Evolutionary conservation across 2,329 filamentous ascomycete species (phyloP).

Genomic region (Microsporum canis): DNA sequence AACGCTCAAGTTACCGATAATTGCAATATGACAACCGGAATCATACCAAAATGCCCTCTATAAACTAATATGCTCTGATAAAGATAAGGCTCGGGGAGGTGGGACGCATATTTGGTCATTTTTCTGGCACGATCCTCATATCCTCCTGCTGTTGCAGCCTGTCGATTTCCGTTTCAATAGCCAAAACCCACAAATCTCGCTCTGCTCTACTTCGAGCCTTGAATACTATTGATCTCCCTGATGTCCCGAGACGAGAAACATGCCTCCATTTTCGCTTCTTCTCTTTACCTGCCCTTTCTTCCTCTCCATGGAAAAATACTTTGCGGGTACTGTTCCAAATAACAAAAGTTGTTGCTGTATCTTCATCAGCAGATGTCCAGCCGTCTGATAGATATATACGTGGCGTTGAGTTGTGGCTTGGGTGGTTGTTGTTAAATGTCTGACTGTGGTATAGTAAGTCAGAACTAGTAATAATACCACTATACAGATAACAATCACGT

Average conservation of each 20-base stretch:
- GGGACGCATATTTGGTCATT: background rate
- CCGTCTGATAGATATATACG: conserved; percentile 49
- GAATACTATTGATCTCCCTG: conserved; percentile 54
- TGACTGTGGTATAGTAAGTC: conserved; percentile 54
- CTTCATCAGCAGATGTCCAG: conserved; percentile 53
- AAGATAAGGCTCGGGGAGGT: background rate
- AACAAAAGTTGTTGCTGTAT: conserved; percentile 57
- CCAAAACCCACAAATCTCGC: conserved; percentile 57
- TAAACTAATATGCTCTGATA: background rate
- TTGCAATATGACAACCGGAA: background rate
- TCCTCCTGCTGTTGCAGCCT: conserved; percentile 43
- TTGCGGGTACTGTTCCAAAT: conserved; percentile 51
- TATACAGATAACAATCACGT: conserved; percentile 55
- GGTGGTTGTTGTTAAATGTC: conserved; percentile 52
- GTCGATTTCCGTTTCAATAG: conserved; percentile 56
- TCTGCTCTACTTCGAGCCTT: conserved; percentile 53
- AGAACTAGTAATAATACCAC: conserved; percentile 49
- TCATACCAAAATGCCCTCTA: background rate
- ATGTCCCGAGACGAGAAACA: conserved; percentile 50
- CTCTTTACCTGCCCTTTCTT: conserved; percentile 18
- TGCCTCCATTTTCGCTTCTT: conserved; percentile 41
- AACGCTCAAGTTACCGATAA: background rate
- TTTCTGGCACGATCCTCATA: conserved; percentile 32
- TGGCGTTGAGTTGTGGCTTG: conserved; percentile 48
- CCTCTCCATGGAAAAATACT: conserved; percentile 42